Conservation (phyloP, 306 rosid species). For the Quercus parvula region DNA sequence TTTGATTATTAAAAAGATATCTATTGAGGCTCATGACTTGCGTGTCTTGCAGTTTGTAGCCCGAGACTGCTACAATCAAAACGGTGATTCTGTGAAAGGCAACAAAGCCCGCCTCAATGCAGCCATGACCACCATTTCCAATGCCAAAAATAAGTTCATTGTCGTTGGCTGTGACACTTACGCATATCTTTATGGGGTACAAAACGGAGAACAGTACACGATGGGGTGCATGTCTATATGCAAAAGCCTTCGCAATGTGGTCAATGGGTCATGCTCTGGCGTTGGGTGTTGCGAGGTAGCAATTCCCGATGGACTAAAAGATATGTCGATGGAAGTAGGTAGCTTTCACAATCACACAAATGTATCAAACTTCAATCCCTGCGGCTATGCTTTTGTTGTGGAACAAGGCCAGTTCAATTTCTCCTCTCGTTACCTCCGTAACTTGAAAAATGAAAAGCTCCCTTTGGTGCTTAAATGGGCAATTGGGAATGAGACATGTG, state of each 20-base stretch:
- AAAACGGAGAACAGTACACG: not conserved
- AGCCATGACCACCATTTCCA: not conserved
- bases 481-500: constrained; percentile 4
- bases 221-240: constrained; percentile 18
- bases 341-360: not conserved
- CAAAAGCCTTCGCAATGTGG: not conserved
- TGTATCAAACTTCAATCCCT: too few relatives aligned
- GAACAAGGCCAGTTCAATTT: not conserved
- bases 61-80: constrained; percentile 6
- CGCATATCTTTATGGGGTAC: not conserved
- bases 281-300: constrained; percentile 19
- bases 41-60: not conserved
- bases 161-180: constrained; percentile 27
- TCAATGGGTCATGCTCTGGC: not conserved
- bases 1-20: constrained; percentile 8
- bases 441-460: not conserved
- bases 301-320: not conserved
- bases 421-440: not conserved
- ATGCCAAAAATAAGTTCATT: constrained; percentile 13
- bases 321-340: rapidly evolving
- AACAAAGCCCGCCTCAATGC: rapidly evolving
- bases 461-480: constrained; percentile 16
- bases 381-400: constrained; percentile 6
- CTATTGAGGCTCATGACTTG: not conserved
- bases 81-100: too few relatives aligned